Percentiles rank a stretch among this genome's conserved stretches.
These are phyloP conservation scores for Populus nigra DNA, from an alignment of 345 rosid species.

Conservation along the genomic window DNA sequence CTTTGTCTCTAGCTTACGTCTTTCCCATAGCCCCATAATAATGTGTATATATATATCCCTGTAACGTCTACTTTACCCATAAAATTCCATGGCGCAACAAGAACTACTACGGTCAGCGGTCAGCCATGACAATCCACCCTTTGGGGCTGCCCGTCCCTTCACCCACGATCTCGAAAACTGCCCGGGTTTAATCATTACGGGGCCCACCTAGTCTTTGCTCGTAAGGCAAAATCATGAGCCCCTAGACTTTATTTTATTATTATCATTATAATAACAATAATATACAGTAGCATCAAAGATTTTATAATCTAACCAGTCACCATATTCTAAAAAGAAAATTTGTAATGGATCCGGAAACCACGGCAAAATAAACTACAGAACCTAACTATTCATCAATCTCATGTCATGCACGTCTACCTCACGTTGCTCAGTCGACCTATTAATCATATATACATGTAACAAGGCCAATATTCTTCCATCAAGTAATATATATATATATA, in stretches of 20 bases:
- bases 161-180: slow-evolving; percentile 34
- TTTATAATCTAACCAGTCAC: slow-evolving; percentile 2
- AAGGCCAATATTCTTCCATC: slow-evolving; percentile 24
- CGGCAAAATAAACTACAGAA: slow-evolving; percentile 11
- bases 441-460: neutral
- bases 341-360: slow-evolving; percentile 38
- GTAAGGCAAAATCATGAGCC: slow-evolving; percentile 62
- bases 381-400: slow-evolving; percentile 10
- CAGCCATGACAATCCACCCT: slow-evolving; percentile 25
- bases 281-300: neutral
- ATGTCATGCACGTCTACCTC: slow-evolving; percentile 67
- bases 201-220: slow-evolving; percentile 58
- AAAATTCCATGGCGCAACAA: slow-evolving; percentile 6
- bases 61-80: slow-evolving; percentile 40
- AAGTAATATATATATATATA: neutral
- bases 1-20: slow-evolving; percentile 42
- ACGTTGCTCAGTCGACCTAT: slow-evolving; percentile 32
- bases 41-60: neutral
- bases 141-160: slow-evolving; percentile 37
- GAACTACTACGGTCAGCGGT: slow-evolving; percentile 37
- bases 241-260: slow-evolving; percentile 23
- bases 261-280: neutral
- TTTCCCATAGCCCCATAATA: neutral
- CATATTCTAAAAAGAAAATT: neutral
- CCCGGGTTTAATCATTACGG: slow-evolving; percentile 51